Percentiles rank a stretch among this genome's conserved stretches.
phyloP scores from a whole-genome alignment of 2,329 filamentous ascomycete genomes.

The Trichophyton simii region DNA sequence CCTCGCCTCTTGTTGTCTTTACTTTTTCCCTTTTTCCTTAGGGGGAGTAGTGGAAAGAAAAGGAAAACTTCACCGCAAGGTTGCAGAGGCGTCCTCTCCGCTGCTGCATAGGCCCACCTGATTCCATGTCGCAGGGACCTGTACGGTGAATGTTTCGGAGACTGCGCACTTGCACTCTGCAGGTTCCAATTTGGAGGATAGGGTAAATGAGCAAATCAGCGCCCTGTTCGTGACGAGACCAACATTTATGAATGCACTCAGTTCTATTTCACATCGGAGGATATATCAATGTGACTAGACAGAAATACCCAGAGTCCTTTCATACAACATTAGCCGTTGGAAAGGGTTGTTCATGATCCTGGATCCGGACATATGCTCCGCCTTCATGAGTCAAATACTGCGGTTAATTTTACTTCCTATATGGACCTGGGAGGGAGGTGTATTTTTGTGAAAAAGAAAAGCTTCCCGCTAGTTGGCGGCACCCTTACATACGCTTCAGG shows the following conservation, averaged over 20 bases:
- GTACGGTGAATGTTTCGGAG: conserved; percentile 3
- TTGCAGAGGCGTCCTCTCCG: neutral
- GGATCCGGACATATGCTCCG: neutral
- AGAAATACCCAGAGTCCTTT: neutral
- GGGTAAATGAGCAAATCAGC: conserved; percentile 3
- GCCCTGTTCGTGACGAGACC: neutral
- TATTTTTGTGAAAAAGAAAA: neutral
- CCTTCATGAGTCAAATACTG: neutral
- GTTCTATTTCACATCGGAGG: neutral
- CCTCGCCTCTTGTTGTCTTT: neutral
- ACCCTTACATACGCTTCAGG: neutral
- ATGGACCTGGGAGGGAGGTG: neutral
- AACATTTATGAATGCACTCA: neutral
- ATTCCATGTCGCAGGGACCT: neutral
- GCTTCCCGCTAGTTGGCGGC: neutral
- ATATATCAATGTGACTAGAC: conserved; percentile 2
- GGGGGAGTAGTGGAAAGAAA: neutral
- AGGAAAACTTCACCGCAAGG: neutral
- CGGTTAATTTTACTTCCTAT: neutral
- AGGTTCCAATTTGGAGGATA: conserved; percentile 3
- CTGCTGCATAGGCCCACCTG: conserved; percentile 1
- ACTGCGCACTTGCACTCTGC: conserved; percentile 2
- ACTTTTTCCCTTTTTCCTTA: neutral
- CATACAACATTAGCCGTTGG: neutral
- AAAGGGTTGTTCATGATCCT: neutral